Evolutionary conservation across 2,329 filamentous ascomycete genomes (phyloP), one percentile per base, ranked within the genome.

Genomic region (Fusarium sp.): DNA sequence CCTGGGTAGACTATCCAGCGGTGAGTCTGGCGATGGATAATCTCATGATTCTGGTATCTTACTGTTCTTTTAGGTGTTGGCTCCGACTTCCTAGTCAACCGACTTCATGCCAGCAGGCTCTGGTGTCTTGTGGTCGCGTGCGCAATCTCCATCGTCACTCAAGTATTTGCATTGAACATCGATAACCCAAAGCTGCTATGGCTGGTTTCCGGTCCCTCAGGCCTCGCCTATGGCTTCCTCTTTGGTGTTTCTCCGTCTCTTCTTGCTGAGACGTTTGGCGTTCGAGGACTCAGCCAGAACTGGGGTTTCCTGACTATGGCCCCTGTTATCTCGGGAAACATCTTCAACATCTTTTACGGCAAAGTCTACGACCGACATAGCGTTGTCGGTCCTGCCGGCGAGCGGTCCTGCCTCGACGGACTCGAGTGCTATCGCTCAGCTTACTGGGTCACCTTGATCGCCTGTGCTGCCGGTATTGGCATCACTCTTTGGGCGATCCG

Each of bases 281-380:
- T 97, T 25, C 85, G 89, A 59, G 94, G 93, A 2, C 82, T 99
- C 42, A 93, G 90, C 52, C 92, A 97, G 73, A 99, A 98, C 72
- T 99, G 95, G 94, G 95, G 95, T 12, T 90, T 91, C 69, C 96
- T 99, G 88, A 97, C 92, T 0, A 81, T 97, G 43, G 90, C 92
- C 3, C 93, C 94, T 0, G 92, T 97, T 3, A 77, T 97, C 26
- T 93, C 89, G 8, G 93, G 92, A 45, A 96, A 98, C 70, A 76
- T 97, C 22, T 98, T 96, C 82, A 99, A 98, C 73, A 78, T 97
- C 2, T 87, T 95, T 55, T 99, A 98, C 74, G 95, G 95, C 44
- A 78, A 76, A 13, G 88, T 97, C 1, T 96, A 92, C 68, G 95
- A 99, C 74, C 79, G 80, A 8, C 93, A 97, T 75, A 93, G 90